These are phyloP conservation scores for Giardia muris DNA, from an alignment of 208 protist genomes.

Conservation along the genomic window DNA sequence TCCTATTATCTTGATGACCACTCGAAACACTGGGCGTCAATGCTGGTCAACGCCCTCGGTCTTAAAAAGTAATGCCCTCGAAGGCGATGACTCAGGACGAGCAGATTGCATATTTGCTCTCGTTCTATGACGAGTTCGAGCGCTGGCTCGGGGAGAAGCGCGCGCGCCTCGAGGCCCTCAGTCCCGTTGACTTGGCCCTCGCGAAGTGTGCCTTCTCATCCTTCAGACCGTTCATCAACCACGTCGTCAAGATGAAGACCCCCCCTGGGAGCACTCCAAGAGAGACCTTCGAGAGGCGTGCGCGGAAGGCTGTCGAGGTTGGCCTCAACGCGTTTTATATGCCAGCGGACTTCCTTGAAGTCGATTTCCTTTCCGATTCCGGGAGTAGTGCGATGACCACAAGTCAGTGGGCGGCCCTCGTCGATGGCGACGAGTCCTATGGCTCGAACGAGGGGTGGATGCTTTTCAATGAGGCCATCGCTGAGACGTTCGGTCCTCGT, in stretches of 20 bases:
- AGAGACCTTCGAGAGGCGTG: neutral
- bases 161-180: neutral
- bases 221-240: neutral
- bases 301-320: neutral
- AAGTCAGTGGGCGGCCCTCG: constrained; percentile 27
- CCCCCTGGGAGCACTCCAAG: neutral
- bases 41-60: no score
- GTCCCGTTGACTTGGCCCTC: neutral
- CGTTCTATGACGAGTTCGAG: neutral
- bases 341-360: constrained; percentile 28
- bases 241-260: neutral
- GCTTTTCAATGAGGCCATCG: neutral
- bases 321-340: constrained; percentile 34
- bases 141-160: neutral
- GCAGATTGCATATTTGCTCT: neutral
- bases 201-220: neutral
- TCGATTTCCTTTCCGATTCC: constrained; percentile 36
- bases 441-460: constrained; percentile 35
- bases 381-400: constrained; percentile 33
- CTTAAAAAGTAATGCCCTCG: no score
- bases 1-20: no score
- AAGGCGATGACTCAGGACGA: neutral
- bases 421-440: constrained; percentile 34
- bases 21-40: no score
- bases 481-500: neutral